Evolutionary conservation across 169 alveolate species (phyloP).

Genomic region (Plasmodium gallinaceum): DNA sequence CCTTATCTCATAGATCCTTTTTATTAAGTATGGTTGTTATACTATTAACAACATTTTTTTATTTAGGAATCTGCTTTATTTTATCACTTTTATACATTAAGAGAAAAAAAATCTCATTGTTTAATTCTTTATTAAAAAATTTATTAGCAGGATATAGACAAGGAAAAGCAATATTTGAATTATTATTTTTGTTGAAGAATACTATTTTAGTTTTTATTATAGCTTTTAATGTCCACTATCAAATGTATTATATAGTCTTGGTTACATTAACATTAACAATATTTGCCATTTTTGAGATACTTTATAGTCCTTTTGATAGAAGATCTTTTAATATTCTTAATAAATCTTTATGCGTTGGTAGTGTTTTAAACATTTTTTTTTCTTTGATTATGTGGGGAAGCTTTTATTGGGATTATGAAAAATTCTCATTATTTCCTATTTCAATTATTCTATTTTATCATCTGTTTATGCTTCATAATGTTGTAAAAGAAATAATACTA

Average conservation of each 20-base stretch:
- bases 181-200: conserved; percentile 55
- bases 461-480: conserved; percentile 44
- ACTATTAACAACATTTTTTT: conserved; percentile 9
- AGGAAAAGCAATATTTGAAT: conserved; percentile 66
- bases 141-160: conserved; percentile 68
- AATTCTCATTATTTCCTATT: conserved; percentile 37
- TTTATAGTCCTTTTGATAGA: conserved; percentile 61
- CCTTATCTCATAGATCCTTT: conserved; percentile 28
- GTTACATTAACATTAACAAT: conserved; percentile 42
- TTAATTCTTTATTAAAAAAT: conserved; percentile 33
- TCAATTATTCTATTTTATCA: conserved; percentile 33
- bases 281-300: conserved; percentile 58
- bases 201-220: conserved; percentile 23
- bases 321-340: conserved; percentile 73
- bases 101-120: conserved; percentile 26
- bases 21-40: conserved; percentile 21
- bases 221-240: conserved; percentile 33
- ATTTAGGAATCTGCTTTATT: conserved; percentile 10
- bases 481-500: conserved; percentile 36
- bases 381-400: conserved; percentile 68
- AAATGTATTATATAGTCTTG: conserved; percentile 40
- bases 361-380: conserved; percentile 42
- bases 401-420: conserved; percentile 56
- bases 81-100: conserved; percentile 36
- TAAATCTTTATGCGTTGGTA: conserved; percentile 54